These are phyloP conservation scores for Pichia sp. DNA, from an alignment of 1,139 yeast genomes.

Conservation along the genomic window DNA sequence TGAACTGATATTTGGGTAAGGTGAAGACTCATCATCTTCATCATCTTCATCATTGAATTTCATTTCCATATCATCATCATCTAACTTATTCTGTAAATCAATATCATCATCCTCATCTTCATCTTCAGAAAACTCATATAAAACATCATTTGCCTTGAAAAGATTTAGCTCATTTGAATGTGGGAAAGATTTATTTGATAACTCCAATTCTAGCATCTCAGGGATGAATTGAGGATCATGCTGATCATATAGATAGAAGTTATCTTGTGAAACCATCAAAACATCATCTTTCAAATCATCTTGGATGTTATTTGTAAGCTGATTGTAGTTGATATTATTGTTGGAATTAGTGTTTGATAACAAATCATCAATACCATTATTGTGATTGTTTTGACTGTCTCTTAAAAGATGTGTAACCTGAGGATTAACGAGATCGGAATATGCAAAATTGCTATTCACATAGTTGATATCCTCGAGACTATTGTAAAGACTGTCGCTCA, in stretches of 20 bases:
- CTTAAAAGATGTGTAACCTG: background rate
- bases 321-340: conserved; percentile 1
- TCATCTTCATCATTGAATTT: conserved; percentile 26
- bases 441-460: background rate
- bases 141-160: conserved; percentile 26
- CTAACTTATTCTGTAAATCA: conserved; percentile 26
- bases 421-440: conserved; percentile 5
- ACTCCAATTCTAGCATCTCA: conserved; percentile 23
- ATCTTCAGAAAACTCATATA: conserved; percentile 27
- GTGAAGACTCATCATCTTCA: conserved; percentile 19
- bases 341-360: background rate
- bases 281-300: conserved; percentile 20
- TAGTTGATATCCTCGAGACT: conserved; percentile 2
- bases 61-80: conserved; percentile 26
- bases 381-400: background rate
- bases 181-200: conserved; percentile 23
- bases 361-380: conserved; percentile 1
- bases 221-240: conserved; percentile 23
- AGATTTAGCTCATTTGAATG: conserved; percentile 28
- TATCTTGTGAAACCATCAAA: conserved; percentile 26
- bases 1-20: background rate
- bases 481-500: conserved; percentile 7
- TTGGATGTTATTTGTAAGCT: conserved; percentile 9
- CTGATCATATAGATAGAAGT: conserved; percentile 21
- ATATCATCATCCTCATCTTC: conserved; percentile 33